Evolutionary conservation across 345 rosid genomes (phyloP), one percentile per base, ranked within the genome.

Genomic region (Pugionium cornutum): DNA sequence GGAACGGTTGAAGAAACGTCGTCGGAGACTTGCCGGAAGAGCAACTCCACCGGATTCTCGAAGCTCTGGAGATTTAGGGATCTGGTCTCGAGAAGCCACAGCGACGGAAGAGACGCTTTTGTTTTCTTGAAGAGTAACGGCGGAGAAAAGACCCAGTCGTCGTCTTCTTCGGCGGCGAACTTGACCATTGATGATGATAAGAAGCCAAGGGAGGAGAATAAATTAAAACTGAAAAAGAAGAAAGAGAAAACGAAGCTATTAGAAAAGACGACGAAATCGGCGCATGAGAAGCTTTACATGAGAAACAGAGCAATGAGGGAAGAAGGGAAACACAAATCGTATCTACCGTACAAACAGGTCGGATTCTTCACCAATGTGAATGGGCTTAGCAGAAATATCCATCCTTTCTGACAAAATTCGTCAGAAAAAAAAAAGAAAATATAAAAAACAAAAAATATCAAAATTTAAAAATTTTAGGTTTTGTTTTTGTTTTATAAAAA

Each of bases 361-460:
- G 96, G 96, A 0, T 80, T 89, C 66, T 86, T 89, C 78, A 75
- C 96, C 8, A 83, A 75, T 62, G 81, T 81, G 0, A 82, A 72
- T 66, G 89, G 88, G 6, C 54, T 89, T 45, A 86, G 83, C 80
- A 78, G 66, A 76, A 87, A 86, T 52, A 78, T 89, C 11, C 96
- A 86, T 77, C 94, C 96, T 32, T 85, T 74, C 58, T 88, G 58
- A 73, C 35, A 35, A 34, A 6, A 7, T 40, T 46, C 25, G 4
- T 47, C 9, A 6, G 7, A 58, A 4, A 32, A 9, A 9, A 7
- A 11, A 6, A 26, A 25, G 18, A 31, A 4, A 59, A 11, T 26
- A 11, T 1, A 3, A 35, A 29, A 50, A 45, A 11, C 1, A 1
- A 2, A 10, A 18, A 18, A 18, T 18, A 18, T 11, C 26, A 47